Evolutionary conservation across 306 rosid genomes (phyloP).

Genomic region (Cicer bijugum): DNA sequence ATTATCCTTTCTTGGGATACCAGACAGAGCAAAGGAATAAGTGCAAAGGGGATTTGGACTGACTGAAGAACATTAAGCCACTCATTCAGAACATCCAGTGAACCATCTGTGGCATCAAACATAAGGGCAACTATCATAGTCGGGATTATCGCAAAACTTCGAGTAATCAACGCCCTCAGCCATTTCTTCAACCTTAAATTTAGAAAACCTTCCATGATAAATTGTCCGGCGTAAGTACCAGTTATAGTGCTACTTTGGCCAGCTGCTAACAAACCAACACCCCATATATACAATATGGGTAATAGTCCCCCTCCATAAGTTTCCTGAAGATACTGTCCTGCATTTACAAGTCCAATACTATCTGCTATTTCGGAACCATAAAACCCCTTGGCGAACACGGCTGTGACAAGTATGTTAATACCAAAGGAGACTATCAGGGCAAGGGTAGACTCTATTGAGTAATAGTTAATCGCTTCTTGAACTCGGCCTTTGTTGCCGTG

Average conservation of each 20-base stretch:
- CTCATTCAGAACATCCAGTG: slow-evolving; percentile 77
- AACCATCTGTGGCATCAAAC: slow-evolving; percentile 68
- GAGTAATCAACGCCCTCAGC: slow-evolving; percentile 86
- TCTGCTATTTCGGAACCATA: slow-evolving; percentile 70
- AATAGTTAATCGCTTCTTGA: slow-evolving; percentile 89
- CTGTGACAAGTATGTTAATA: slow-evolving; percentile 83
- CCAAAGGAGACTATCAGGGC: slow-evolving; percentile 78
- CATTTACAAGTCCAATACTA: slow-evolving; percentile 82
- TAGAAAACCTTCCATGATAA: slow-evolving; percentile 96
- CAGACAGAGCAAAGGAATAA: slow-evolving; percentile 90
- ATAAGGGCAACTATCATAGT: slow-evolving; percentile 85
- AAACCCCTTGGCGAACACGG: slow-evolving; percentile 93
- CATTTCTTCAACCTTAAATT: slow-evolving; percentile 89
- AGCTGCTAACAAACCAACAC: slow-evolving; percentile 90
- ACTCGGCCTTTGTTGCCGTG: slow-evolving; percentile 70
- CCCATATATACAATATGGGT: slow-evolving; percentile 93
- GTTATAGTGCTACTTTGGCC: slow-evolving; percentile 97
- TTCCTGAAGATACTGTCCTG: slow-evolving; percentile 86
- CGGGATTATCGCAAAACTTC: slow-evolving; percentile 91
- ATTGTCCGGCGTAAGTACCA: slow-evolving; percentile 97
- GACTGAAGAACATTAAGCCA: slow-evolving; percentile 99
- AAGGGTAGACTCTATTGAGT: slow-evolving; percentile 75
- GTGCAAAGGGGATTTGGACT: slow-evolving; percentile 94
- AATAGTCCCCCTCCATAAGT: slow-evolving; percentile 86
- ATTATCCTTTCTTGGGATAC: slow-evolving; percentile 89